phyloP scores from a whole-genome alignment of 768 basidiomycete species.

The Mycena latifolia region DNA sequence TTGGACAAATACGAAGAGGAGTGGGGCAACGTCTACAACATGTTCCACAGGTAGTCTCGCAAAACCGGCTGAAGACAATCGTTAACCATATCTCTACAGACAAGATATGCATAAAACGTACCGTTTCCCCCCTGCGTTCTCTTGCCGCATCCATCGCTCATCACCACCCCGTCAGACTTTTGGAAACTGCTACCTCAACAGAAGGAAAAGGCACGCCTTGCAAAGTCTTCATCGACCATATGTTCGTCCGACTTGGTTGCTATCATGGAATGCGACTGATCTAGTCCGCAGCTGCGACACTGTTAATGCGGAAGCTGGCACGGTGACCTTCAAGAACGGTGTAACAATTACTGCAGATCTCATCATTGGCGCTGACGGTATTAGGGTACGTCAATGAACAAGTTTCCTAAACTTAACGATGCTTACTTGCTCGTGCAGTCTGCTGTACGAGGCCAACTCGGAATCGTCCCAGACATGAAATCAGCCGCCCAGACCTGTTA shows the following conservation, averaged over 20 bases:
- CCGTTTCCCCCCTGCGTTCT: no score
- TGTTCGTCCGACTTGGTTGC: constrained; percentile 20
- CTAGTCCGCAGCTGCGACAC: constrained; percentile 30
- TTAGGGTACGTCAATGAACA: constrained; percentile 38
- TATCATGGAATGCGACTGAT: not conserved
- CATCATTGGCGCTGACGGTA: constrained; percentile 50
- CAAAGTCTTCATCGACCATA: constrained; percentile 41
- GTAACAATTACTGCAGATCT: constrained; percentile 42
- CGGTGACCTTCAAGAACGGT: constrained; percentile 25
- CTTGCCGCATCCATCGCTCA: no score
- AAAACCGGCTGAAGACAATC: no score
- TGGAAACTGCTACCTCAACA: constrained; percentile 40
- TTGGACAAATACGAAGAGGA: constrained; percentile 45
- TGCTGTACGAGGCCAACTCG: constrained; percentile 42
- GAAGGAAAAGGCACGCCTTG: constrained; percentile 44
- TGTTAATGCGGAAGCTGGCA: constrained; percentile 15
- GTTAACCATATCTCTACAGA: no score
- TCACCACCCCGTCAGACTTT: constrained; percentile 23
- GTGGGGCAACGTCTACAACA: constrained; percentile 46
- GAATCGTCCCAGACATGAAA: constrained; percentile 43
- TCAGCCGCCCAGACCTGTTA: constrained; percentile 50
- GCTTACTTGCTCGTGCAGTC: constrained; percentile 34
- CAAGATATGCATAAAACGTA: no score
- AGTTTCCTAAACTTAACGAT: not conserved
- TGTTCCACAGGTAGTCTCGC: constrained; percentile 50